Percentiles rank a stretch among this genome's conserved stretches.
Evolutionary conservation across 345 rosid genomes (phyloP).

Genomic region (Ricinus communis): DNA sequence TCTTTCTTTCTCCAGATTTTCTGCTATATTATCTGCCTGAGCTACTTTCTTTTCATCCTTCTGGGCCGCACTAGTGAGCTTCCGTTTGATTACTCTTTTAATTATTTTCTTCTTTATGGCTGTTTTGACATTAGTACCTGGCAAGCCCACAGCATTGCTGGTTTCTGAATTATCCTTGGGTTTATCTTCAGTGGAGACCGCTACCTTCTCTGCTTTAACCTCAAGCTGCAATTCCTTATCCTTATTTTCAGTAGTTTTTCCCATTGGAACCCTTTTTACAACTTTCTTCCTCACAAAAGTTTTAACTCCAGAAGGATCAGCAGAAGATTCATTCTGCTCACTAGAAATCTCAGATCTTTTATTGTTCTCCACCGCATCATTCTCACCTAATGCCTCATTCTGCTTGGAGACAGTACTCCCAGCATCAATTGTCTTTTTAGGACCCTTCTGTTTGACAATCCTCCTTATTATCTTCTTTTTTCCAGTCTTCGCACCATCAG

Average conservation of each 20-base stretch:
- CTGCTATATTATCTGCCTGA: constrained; percentile 27
- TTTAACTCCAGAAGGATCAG: constrained; percentile 41
- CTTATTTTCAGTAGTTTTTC: constrained; percentile 33
- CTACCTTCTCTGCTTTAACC: constrained; percentile 41
- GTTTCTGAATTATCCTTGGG: constrained; percentile 47
- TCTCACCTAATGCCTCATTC: constrained; percentile 41
- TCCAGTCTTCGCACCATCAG: constrained; percentile 49
- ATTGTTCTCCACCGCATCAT: constrained; percentile 42
- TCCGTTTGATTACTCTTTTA: constrained; percentile 79
- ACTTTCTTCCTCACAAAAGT: constrained; percentile 54
- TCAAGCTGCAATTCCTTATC: constrained; percentile 39
- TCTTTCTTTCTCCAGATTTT: constrained; percentile 31
- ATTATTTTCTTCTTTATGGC: constrained; percentile 67
- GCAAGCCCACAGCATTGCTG: constrained; percentile 29
- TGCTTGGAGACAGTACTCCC: constrained; percentile 40
- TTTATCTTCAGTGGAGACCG: constrained; percentile 41
- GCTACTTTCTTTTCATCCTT: constrained; percentile 38
- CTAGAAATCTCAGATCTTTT: constrained; percentile 38
- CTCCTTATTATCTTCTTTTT: constrained; percentile 78
- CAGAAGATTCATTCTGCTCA: constrained; percentile 43
- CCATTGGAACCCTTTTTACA: constrained; percentile 46
- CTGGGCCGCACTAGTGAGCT: constrained; percentile 47
- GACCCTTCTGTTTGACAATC: constrained; percentile 63
- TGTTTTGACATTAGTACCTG: constrained; percentile 53
- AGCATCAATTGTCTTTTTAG: constrained; percentile 43